Conservation (phyloP, 257 asterid genomes). For the Echium plantagineum region DNA sequence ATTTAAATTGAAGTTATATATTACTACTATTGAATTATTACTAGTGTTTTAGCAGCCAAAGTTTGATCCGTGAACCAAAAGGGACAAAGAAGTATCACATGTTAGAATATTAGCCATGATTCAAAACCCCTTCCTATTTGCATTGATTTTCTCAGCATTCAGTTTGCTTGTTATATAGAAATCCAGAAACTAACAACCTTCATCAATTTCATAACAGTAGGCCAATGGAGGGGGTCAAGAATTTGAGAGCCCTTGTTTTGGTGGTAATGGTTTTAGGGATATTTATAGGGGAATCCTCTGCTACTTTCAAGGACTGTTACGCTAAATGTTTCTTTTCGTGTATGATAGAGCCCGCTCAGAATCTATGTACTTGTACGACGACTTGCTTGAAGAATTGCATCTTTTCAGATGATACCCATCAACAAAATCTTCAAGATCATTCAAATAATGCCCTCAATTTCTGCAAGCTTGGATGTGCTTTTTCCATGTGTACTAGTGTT, state of each 20-base stretch:
- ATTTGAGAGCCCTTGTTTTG: conserved; percentile 24
- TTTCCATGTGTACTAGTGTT: conserved; percentile 53
- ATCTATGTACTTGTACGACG: conserved; percentile 81
- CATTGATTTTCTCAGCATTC: neutral
- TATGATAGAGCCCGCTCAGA: conserved; percentile 76
- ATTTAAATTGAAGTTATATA: no score
- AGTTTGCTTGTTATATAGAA: neutral
- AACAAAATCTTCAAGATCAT: conserved; percentile 14
- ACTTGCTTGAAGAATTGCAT: conserved; percentile 82
- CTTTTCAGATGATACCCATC: conserved; percentile 32
- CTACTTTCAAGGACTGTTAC: conserved; percentile 79
- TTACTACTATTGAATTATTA: neutral
- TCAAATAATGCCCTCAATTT: conserved; percentile 31
- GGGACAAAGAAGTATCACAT: conserved; percentile 1
- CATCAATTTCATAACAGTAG: neutral
- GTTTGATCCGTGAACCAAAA: neutral
- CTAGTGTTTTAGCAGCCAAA: neutral
- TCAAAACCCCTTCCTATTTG: neutral
- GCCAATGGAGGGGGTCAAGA: conserved; percentile 30
- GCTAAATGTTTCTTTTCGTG: conserved; percentile 77
- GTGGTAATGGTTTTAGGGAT: conserved; percentile 32
- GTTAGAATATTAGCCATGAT: neutral
- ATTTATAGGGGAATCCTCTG: conserved; percentile 25
- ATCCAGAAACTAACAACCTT: neutral
- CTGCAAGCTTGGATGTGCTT: conserved; percentile 93